Evolutionary conservation across 768 basidiomycete species (phyloP).

Genomic region (Xerocomellus chrysenteron): DNA sequence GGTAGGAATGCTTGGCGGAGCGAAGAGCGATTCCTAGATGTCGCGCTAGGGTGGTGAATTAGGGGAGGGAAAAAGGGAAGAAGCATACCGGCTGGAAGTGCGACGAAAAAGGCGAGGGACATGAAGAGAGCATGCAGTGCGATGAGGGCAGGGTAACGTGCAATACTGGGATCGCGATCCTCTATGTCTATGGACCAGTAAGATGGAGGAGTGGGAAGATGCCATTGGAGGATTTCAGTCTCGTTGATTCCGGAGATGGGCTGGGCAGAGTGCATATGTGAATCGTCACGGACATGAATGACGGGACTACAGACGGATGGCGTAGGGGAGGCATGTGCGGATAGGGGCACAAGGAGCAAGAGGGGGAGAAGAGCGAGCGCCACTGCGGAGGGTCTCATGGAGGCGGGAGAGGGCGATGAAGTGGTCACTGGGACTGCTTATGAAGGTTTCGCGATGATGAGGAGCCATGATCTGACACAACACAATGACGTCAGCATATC

Average conservation of each 20-base stretch:
- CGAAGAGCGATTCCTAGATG: constrained; percentile 73
- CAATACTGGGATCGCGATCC: constrained; percentile 39
- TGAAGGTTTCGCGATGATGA: not conserved
- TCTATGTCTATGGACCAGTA: constrained; percentile 83
- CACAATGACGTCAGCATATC: constrained; percentile 11
- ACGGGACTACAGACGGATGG: not conserved
- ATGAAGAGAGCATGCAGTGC: constrained; percentile 71
- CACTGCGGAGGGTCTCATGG: constrained; percentile 11
- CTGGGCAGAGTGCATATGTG: constrained; percentile 43
- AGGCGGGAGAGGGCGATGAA: not conserved
- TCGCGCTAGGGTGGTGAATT: not conserved
- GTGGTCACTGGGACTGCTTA: constrained; percentile 6
- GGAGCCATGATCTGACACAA: constrained; percentile 2
- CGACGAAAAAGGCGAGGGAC: constrained; percentile 77
- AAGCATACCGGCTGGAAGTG: constrained; percentile 72
- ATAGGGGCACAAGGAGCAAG: constrained; percentile 19
- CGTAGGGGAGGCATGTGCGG: constrained; percentile 12
- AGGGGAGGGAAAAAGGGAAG: not conserved
- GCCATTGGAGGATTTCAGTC: constrained; percentile 62
- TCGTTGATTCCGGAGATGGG: constrained; percentile 73
- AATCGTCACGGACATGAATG: constrained; percentile 27
- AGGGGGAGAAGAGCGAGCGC: not conserved
- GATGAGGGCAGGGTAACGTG: constrained; percentile 69
- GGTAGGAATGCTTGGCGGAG: constrained; percentile 68
- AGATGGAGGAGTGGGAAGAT: constrained; percentile 72